phyloP scores from a whole-genome alignment of 495 filamentous ascomycete genomes.

The Daldinia grandis region DNA sequence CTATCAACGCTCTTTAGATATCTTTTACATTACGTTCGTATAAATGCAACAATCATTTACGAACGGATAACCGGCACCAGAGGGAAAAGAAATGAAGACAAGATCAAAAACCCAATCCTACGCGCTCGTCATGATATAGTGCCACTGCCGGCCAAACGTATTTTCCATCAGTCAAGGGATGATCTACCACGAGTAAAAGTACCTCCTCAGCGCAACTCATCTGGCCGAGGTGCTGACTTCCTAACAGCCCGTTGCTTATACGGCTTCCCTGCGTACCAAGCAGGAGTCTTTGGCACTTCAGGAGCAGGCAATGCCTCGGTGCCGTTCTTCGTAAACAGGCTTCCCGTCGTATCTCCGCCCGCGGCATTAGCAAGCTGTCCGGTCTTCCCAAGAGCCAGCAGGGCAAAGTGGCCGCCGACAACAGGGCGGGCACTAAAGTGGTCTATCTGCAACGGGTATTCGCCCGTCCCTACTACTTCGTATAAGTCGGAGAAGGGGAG shows the following conservation, averaged over 20 bases:
- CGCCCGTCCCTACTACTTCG: constrained; percentile 49
- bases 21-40: not conserved
- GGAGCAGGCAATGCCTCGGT: constrained; percentile 19
- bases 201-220: not conserved
- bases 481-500: constrained; percentile 49
- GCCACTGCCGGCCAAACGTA: not conserved
- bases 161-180: not conserved
- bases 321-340: constrained; percentile 40
- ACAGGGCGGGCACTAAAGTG: constrained; percentile 61
- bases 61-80: not conserved
- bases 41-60: not conserved
- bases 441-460: constrained; percentile 38
- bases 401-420: constrained; percentile 64
- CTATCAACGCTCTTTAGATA: not conserved
- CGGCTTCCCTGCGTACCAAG: constrained; percentile 14
- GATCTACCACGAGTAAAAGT: not conserved
- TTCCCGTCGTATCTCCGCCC: constrained; percentile 51
- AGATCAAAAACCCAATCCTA: not conserved
- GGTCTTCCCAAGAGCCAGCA: constrained; percentile 58
- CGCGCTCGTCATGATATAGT: not conserved
- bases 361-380: constrained; percentile 65
- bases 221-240: constrained; percentile 1
- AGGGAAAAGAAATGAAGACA: not conserved
- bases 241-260: constrained; percentile 18
- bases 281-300: constrained; percentile 4